A percentile compares a stretch with the other conserved stretches of the same genome.
Evolutionary conservation across 306 rosid species (phyloP).

Genomic region (Ceratonia siliqua): DNA sequence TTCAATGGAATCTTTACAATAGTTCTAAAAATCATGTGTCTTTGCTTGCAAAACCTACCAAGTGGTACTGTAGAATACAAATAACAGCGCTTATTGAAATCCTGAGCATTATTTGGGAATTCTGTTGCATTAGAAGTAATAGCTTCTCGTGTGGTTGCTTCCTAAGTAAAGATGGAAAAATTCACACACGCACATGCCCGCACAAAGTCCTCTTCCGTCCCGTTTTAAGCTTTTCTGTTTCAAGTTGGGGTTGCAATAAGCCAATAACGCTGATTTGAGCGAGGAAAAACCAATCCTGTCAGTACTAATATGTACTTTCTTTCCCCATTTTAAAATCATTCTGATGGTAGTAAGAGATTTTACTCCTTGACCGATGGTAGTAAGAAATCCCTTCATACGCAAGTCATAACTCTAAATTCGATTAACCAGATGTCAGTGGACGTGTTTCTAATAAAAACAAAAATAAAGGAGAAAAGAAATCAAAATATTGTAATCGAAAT

Average conservation of each 20-base stretch:
- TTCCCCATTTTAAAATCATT: background rate
- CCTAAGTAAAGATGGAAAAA: too few species aligned
- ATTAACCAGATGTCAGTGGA: background rate
- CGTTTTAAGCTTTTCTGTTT: background rate
- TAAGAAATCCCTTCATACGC: background rate
- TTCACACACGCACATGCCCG: background rate
- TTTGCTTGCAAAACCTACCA: slow-evolving; percentile 15
- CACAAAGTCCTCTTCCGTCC: background rate
- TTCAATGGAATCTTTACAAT: slow-evolving; percentile 22
- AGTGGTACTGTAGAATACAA: slow-evolving; percentile 22
- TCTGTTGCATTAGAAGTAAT: background rate
- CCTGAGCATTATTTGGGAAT: slow-evolving; percentile 14
- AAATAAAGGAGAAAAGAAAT: background rate
- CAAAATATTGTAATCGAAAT: background rate
- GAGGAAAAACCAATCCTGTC: background rate
- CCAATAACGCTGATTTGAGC: background rate
- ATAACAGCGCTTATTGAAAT: slow-evolving; percentile 14
- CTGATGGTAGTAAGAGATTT: background rate
- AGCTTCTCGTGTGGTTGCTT: background rate
- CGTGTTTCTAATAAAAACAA: background rate
- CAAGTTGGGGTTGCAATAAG: background rate
- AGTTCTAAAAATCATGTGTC: slow-evolving; percentile 12
- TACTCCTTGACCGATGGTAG: background rate
- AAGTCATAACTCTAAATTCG: background rate
- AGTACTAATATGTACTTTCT: background rate